Percentiles rank a stretch among this genome's conserved stretches.
These are phyloP conservation scores for Penicillium malachiteum DNA, from an alignment of 495 filamentous ascomycete species.

Conservation along the genomic window DNA sequence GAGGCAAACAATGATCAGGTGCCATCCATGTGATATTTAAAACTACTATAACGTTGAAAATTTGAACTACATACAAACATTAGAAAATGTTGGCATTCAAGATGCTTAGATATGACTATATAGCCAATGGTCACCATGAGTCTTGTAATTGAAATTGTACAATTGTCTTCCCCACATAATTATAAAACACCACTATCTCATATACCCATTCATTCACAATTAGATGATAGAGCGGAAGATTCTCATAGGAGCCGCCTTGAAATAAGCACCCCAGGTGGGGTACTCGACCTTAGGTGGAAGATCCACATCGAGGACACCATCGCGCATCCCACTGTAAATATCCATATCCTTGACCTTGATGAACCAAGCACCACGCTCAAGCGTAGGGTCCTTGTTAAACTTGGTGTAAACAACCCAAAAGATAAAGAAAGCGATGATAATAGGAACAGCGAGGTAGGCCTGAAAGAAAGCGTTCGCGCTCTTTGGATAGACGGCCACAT, in stretches of 20 bases:
- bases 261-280: constrained; percentile 25
- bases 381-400: constrained; percentile 21
- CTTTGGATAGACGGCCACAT: constrained; percentile 42
- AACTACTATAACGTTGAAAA: too few relatives aligned
- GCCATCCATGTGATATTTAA: too few relatives aligned
- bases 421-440: constrained; percentile 50
- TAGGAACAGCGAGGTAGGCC: constrained; percentile 57
- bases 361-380: constrained; percentile 28
- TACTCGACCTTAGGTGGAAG: constrained; percentile 28
- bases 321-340: constrained; percentile 22
- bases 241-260: constrained; percentile 27
- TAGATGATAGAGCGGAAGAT: constrained; percentile 35
- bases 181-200: too few relatives aligned
- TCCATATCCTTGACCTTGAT: constrained; percentile 24
- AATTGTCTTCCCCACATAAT: neutral
- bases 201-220: neutral
- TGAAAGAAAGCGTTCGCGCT: constrained; percentile 60
- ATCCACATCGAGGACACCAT: constrained; percentile 24
- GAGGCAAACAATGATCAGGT: too few relatives aligned
- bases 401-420: constrained; percentile 31
- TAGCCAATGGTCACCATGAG: neutral
- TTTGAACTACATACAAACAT: too few relatives aligned
- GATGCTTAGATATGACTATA: too few relatives aligned
- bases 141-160: neutral
- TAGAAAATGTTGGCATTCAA: too few relatives aligned